Percentiles rank a stretch among this genome's conserved stretches.
These are phyloP conservation scores for Thymus quinquecostatus DNA, from an alignment of 257 asterid species.

Conservation along the genomic window DNA sequence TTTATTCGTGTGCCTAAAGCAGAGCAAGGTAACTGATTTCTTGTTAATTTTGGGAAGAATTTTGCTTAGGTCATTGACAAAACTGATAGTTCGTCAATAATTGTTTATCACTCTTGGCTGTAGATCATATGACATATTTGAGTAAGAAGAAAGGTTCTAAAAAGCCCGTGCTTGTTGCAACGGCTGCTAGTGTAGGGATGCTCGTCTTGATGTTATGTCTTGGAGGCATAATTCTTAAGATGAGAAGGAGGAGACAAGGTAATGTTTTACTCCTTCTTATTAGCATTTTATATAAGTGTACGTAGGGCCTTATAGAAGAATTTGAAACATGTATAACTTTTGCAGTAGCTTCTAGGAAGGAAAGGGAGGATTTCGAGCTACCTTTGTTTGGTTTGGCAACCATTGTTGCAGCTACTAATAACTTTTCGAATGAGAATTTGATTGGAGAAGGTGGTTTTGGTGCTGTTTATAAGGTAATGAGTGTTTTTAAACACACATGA, in stretches of 20 bases:
- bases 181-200: not conserved
- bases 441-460: slow-evolving; percentile 59
- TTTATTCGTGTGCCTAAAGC: not conserved
- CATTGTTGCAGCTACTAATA: slow-evolving; percentile 39
- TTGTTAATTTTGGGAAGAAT: not conserved
- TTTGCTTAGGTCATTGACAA: too few relatives aligned
- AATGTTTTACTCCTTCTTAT: not conserved
- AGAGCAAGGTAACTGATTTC: not conserved
- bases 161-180: not conserved
- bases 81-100: too few relatives aligned
- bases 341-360: slow-evolving; percentile 4
- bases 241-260: slow-evolving; percentile 10
- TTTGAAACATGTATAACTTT: not conserved
- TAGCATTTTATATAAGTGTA: too few relatives aligned
- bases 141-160: not conserved
- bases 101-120: too few relatives aligned
- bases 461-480: too few relatives aligned
- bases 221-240: slow-evolving; percentile 14
- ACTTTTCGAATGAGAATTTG: slow-evolving; percentile 34
- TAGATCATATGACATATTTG: not conserved
- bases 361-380: slow-evolving; percentile 36
- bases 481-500: too few relatives aligned
- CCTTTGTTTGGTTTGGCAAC: slow-evolving; percentile 40
- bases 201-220: not conserved
- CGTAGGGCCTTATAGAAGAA: too few relatives aligned